These are phyloP conservation scores for Erigeron canadensis DNA, from an alignment of 129 eudicot species.

Conservation along the genomic window DNA sequence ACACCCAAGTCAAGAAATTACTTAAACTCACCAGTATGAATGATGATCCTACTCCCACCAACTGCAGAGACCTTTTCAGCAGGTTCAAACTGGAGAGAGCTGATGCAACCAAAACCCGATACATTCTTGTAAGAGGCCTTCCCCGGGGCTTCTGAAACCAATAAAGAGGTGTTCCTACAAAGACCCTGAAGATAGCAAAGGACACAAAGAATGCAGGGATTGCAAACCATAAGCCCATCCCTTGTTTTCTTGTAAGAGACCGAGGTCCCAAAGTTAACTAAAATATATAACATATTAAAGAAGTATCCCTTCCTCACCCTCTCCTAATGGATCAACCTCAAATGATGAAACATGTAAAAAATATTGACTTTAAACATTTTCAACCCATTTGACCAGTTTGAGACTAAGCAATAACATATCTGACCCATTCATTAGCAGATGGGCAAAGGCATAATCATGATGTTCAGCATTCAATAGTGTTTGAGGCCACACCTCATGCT, in stretches of 20 bases:
- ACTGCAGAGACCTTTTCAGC: constrained; percentile 28
- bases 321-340: constrained; percentile 62
- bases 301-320: constrained; percentile 40
- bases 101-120: constrained; percentile 59
- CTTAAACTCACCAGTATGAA: constrained; percentile 30
- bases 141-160: constrained; percentile 56
- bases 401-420: too few relatives aligned
- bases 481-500: too few relatives aligned
- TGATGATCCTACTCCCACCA: constrained; percentile 34
- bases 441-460: too few relatives aligned
- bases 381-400: too few relatives aligned
- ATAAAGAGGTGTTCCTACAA: constrained; percentile 51
- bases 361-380: too few relatives aligned
- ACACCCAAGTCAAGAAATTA: constrained; percentile 7
- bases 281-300: constrained; percentile 64
- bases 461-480: too few relatives aligned
- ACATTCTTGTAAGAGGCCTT: constrained; percentile 58
- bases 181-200: constrained; percentile 39
- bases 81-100: constrained; percentile 40
- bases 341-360: constrained; percentile 67
- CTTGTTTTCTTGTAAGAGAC: constrained; percentile 48
- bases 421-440: too few relatives aligned
- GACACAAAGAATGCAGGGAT: constrained; percentile 47
- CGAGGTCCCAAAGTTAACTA: constrained; percentile 50
- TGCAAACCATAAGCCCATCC: constrained; percentile 64